Conservation (phyloP, 2,329 filamentous ascomycete genomes). For the Proliferodiscus dingleyae region DNA sequence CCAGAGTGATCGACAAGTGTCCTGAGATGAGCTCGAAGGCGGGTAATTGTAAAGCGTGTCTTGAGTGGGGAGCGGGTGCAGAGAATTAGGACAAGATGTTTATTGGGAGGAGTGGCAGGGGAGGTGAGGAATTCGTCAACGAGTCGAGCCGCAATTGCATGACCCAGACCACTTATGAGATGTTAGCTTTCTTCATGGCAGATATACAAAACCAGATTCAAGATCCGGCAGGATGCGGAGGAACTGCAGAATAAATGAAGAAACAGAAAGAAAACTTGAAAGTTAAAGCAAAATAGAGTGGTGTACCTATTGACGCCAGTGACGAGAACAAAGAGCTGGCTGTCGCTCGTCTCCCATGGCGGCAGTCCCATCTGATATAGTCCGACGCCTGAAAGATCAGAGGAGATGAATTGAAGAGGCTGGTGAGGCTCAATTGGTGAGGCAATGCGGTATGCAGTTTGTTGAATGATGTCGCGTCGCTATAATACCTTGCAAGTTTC, state of each 20-base stretch:
- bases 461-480: too few relatives aligned
- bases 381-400: neutral
- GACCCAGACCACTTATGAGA: constrained; percentile 71
- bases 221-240: neutral
- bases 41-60: constrained; percentile 63
- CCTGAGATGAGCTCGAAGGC: constrained; percentile 59
- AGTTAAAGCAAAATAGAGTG: too few relatives aligned
- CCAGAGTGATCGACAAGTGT: constrained; percentile 37
- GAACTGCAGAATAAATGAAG: neutral
- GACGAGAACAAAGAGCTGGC: constrained; percentile 61
- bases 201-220: neutral
- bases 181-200: constrained; percentile 26
- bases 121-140: constrained; percentile 83
- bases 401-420: neutral
- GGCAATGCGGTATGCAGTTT: too few relatives aligned
- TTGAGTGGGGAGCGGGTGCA: constrained; percentile 76
- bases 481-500: too few relatives aligned
- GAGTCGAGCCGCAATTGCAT: constrained; percentile 75
- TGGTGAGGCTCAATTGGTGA: too few relatives aligned
- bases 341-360: constrained; percentile 34
- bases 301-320: constrained; percentile 87
- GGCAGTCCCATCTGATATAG: constrained; percentile 27
- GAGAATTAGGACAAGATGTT: constrained; percentile 73
- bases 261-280: too few relatives aligned
- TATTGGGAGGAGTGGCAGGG: constrained; percentile 56